Base-by-base conservation (phyloP, 2,329 filamentous ascomycete species). In the Fonsecaea pedrosoi region DNA sequence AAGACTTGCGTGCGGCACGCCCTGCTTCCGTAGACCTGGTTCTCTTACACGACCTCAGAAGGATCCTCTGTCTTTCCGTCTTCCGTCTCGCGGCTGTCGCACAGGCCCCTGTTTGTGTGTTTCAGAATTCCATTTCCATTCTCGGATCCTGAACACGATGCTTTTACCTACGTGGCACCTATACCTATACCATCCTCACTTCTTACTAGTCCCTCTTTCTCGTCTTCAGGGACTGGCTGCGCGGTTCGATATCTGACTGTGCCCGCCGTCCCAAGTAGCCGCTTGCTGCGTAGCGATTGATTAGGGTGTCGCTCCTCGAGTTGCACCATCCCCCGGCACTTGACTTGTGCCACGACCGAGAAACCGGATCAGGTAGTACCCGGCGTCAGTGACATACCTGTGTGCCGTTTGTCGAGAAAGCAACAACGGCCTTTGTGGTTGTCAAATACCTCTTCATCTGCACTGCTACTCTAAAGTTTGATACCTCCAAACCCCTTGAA, bases 71-170 rank as follows among this genome's bases (percentile, higher is more conserved):
- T 21, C 21, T 21, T 5, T 8, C 42, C 42, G 32, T 8, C 18
- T 30, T 32, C 4, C 56, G 32, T 8, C 18, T 30, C 15, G 1
- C 56, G 56, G 21, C 34, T 59, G 32, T 42, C 15, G 37, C 56
- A 38, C 10, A n/a, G 54, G 54, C 37, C 25, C 55, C 6, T 59
- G 56, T 30, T 38, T 38, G 38, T 50, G 45, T 50, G 45, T 50
- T 50, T 25, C 45, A 50, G 45, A 12, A 25, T 50, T 50, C 9
- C 45, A 25, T 12, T 50, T 25, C 45, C 3, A 30, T 50, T 10
- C 25, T 30, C 18, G 10, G 9, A 18, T 50, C 45, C 9, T 32
- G 30, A 32, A 6, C 2, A 21, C n/a, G 1, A 18, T 48, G 42
- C n/a, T 15, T 13, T 40, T 5, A 15, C n/a, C 4, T 40, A 1